phyloP scores from a whole-genome alignment of 1,139 yeast species.

The Petasospora rhodanensis region DNA sequence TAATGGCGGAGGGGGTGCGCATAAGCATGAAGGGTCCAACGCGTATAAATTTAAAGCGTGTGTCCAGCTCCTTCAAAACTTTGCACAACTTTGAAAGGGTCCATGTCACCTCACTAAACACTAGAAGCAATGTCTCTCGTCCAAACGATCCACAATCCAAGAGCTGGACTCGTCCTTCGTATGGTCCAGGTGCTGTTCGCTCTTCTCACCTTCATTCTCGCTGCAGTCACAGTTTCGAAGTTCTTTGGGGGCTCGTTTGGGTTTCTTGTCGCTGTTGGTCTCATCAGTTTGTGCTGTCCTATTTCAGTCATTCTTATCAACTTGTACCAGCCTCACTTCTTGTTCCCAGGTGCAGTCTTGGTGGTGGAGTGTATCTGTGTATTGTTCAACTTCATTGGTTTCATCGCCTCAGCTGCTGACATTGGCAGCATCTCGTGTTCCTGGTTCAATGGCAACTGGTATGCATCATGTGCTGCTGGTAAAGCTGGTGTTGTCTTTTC shows the following conservation, averaged over 20 bases:
- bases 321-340: slow-evolving; percentile 3
- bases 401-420: slow-evolving; percentile 16
- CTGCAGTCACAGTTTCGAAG: slow-evolving; percentile 7
- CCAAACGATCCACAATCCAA: slow-evolving; percentile 1
- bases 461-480: slow-evolving; percentile 15
- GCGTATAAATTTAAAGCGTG: too few species aligned
- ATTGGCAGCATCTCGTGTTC: slow-evolving; percentile 10
- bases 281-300: slow-evolving; percentile 13
- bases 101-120: background rate
- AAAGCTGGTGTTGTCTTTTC: slow-evolving; percentile 19
- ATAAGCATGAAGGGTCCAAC: too few species aligned
- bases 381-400: slow-evolving; percentile 16
- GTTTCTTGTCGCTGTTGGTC: slow-evolving; percentile 12
- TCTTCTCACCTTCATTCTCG: slow-evolving; percentile 14
- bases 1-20: too few species aligned
- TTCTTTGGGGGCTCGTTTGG: slow-evolving; percentile 12
- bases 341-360: slow-evolving; percentile 14
- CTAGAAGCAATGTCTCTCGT: too few species aligned
- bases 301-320: slow-evolving; percentile 3
- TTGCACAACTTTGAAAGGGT: too few species aligned
- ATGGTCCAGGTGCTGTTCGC: slow-evolving; percentile 12
- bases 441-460: background rate
- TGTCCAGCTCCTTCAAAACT: too few species aligned
- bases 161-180: slow-evolving; percentile 14
- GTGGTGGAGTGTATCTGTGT: slow-evolving; percentile 13